A percentile compares a stretch with the other conserved stretches of the same genome.
Evolutionary conservation across 345 rosid species (phyloP).

Genomic region (Gossypium anomalum): DNA sequence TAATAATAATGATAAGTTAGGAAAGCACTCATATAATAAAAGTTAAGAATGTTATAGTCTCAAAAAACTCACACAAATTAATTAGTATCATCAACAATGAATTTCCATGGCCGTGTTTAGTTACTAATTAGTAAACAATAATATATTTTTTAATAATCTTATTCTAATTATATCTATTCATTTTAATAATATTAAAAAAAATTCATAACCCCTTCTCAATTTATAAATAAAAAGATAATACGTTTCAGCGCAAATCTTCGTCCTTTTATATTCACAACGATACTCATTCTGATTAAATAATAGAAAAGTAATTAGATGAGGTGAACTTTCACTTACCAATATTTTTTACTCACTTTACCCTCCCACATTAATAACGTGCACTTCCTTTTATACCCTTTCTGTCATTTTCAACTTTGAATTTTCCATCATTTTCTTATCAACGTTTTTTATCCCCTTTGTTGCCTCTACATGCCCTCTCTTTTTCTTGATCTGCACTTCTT

Average conservation of each 20-base stretch:
- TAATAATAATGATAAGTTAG: too few relatives aligned
- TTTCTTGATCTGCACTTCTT: too few relatives aligned
- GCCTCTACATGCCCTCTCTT: background rate
- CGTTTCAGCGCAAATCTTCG: accelerated
- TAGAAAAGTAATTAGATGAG: background rate
- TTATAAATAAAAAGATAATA: accelerated
- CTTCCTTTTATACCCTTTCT: background rate
- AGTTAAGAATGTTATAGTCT: too few relatives aligned
- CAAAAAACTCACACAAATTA: too few relatives aligned
- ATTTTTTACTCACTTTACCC: background rate
- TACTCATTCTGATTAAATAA: accelerated
- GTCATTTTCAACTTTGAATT: background rate
- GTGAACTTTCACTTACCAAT: background rate
- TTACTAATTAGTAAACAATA: too few relatives aligned
- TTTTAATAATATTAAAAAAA: accelerated
- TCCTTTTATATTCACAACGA: accelerated
- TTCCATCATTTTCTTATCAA: background rate
- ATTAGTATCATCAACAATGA: too few relatives aligned
- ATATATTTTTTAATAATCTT: too few relatives aligned
- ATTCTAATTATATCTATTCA: too few relatives aligned
- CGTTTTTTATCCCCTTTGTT: background rate
- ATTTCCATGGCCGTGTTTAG: too few relatives aligned
- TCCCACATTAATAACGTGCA: background rate
- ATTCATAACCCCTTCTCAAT: accelerated
- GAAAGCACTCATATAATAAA: too few relatives aligned